Conservation (phyloP, 805 yeast species). For the Lipomyces anomalus region DNA sequence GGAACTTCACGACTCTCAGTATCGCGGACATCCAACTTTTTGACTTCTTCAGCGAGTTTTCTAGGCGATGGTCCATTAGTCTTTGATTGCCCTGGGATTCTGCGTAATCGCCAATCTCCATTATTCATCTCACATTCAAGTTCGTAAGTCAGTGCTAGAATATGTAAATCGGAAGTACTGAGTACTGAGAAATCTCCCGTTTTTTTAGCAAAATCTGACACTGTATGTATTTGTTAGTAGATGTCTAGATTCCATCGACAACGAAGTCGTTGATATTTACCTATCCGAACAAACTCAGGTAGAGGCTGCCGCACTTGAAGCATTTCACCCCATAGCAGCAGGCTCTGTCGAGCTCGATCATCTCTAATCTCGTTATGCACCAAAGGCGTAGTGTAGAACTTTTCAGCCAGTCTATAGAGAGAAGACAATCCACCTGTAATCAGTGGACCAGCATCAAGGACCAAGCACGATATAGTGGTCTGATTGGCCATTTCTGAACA, state of each 20-base stretch:
- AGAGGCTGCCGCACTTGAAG: slow-evolving; percentile 71
- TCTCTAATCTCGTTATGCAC: slow-evolving; percentile 83
- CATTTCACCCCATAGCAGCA: slow-evolving; percentile 72
- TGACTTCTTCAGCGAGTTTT: not conserved
- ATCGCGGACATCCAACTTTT: too few relatives aligned
- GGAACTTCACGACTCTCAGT: too few relatives aligned
- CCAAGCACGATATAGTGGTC: slow-evolving; percentile 39
- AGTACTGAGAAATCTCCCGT: slow-evolving; percentile 91
- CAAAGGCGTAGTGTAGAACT: slow-evolving; percentile 87
- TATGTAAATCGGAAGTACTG: slow-evolving; percentile 86
- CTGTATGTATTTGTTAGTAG: slow-evolving; percentile 32
- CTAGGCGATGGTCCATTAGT: slow-evolving; percentile 3
- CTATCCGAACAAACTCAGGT: slow-evolving; percentile 48
- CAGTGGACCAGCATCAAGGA: slow-evolving; percentile 92
- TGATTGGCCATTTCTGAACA: not conserved
- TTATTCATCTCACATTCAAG: slow-evolving; percentile 64
- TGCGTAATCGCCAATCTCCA: slow-evolving; percentile 68
- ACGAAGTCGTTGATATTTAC: slow-evolving; percentile 3
- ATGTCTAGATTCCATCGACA: not conserved
- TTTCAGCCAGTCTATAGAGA: slow-evolving; percentile 60
- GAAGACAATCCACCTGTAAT: slow-evolving; percentile 77
- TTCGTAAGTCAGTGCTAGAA: slow-evolving; percentile 86
- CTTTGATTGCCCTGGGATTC: slow-evolving; percentile 53
- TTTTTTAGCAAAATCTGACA: slow-evolving; percentile 67
- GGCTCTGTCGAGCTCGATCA: slow-evolving; percentile 72